Evolutionary conservation across 257 asterid species (phyloP).

Genomic region (Striga asiatica): DNA sequence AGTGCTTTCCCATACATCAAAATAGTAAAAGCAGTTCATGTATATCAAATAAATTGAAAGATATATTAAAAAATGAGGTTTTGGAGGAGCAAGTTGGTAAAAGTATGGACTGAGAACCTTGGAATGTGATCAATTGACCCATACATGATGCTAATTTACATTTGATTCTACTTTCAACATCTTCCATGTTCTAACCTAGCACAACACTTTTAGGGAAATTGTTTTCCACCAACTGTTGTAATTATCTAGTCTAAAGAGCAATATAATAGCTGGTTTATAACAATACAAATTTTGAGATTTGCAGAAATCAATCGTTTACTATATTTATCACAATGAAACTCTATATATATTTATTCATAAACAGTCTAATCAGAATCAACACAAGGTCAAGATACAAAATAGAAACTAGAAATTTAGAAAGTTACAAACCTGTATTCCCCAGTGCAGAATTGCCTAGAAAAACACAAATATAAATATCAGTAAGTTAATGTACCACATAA

Average conservation of each 20-base stretch:
- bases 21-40: not conserved
- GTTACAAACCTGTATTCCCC: slow-evolving; percentile 68
- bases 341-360: not conserved
- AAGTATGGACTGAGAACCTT: not conserved
- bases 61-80: not conserved
- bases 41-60: not conserved
- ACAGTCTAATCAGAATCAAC: not conserved
- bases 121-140: not conserved
- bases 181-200: slow-evolving; percentile 1
- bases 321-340: not conserved
- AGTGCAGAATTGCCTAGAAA: slow-evolving; percentile 76
- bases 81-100: not conserved
- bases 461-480: not conserved
- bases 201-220: not conserved
- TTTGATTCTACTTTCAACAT: not conserved
- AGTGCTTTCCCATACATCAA: not conserved
- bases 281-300: too few species aligned
- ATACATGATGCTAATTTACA: not conserved
- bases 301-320: not conserved
- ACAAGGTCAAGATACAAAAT: not conserved
- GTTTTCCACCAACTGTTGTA: not conserved
- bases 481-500: slow-evolving; percentile 3
- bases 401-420: not conserved
- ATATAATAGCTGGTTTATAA: too few species aligned
- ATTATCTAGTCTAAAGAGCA: not conserved